These are phyloP conservation scores for Lasiodiplodia sp. DNA, from an alignment of 2,329 filamentous ascomycete genomes.

Conservation along the genomic window DNA sequence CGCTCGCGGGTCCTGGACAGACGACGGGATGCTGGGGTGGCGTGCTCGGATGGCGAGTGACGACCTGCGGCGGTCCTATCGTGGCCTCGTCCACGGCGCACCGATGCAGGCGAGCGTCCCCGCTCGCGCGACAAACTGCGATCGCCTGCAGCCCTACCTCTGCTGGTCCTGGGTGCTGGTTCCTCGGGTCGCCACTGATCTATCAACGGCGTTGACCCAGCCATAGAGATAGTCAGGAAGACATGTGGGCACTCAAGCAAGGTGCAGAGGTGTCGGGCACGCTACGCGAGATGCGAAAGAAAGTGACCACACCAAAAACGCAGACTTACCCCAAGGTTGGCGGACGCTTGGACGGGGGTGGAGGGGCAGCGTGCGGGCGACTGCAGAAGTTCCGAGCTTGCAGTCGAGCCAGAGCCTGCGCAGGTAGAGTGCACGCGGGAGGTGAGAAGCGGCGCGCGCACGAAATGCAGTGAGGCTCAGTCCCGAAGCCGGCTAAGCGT, in stretches of 20 bases:
- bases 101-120: conserved; percentile 44
- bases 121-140: conserved; percentile 41
- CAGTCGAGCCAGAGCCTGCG: conserved; percentile 26
- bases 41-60: conserved; percentile 30
- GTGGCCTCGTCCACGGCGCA: conserved; percentile 42
- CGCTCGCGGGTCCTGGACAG: conserved; percentile 40
- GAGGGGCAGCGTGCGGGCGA: conserved; percentile 17
- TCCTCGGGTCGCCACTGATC: conserved; percentile 54
- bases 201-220: conserved; percentile 52
- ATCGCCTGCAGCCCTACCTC: conserved; percentile 41
- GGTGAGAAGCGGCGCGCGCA: conserved; percentile 28
- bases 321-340: conserved; percentile 28
- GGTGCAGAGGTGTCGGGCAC: conserved; percentile 46
- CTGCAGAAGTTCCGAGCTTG: conserved; percentile 16
- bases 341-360: conserved; percentile 8
- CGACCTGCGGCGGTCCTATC: conserved; percentile 38
- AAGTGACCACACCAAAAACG: conserved; percentile 26
- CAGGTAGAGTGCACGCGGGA: conserved; percentile 22
- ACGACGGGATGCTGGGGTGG: conserved; percentile 36
- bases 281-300: conserved; percentile 32
- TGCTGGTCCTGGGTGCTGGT: conserved; percentile 43
- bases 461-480: conserved; percentile 30
- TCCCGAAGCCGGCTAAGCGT: conserved; percentile 31
- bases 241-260: conserved; percentile 47
- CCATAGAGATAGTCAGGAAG: conserved; percentile 50